Conservation (phyloP, 2,329 filamentous ascomycete species). For the Orbilia brochopaga region DNA sequence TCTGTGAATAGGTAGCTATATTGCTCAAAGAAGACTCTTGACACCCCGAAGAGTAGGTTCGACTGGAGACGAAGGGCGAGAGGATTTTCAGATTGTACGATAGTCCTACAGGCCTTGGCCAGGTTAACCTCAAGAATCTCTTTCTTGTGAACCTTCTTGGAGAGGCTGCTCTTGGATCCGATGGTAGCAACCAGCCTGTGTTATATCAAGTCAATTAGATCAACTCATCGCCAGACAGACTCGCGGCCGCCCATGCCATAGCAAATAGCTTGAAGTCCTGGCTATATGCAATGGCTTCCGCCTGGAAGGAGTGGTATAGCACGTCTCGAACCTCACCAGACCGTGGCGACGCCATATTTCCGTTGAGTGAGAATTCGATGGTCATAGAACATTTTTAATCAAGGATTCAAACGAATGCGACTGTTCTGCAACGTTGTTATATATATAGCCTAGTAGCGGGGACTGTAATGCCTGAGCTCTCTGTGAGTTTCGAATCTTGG, state of each 20-base stretch:
- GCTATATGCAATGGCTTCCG: not conserved
- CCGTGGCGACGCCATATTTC: slow-evolving; percentile 89
- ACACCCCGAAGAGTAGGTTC: slow-evolving; percentile 68
- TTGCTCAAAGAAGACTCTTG: slow-evolving; percentile 80
- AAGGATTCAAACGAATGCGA: not conserved
- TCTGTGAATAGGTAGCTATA: slow-evolving; percentile 84
- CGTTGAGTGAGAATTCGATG: slow-evolving; percentile 72
- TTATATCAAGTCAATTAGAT: slow-evolving; percentile 5
- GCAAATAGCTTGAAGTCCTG: not conserved
- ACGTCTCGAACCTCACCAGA: slow-evolving; percentile 70
- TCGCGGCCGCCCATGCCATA: no score
- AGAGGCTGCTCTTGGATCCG: slow-evolving; percentile 70
- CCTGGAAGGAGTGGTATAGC: slow-evolving; percentile 18
- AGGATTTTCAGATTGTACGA: slow-evolving; percentile 81
- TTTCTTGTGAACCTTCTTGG: slow-evolving; percentile 77
- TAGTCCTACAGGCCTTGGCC: slow-evolving; percentile 83
- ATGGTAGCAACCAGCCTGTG: slow-evolving; percentile 88
- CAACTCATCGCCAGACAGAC: no score
- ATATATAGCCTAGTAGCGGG: not conserved
- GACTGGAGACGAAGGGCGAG: slow-evolving; percentile 89
- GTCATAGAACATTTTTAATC: slow-evolving; percentile 54
- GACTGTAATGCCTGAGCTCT: no score
- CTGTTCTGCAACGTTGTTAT: not conserved
- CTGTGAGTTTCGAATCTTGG: no score
- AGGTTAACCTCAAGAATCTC: slow-evolving; percentile 89